Evolutionary conservation across 2,329 filamentous ascomycete genomes (phyloP).

Genomic region (Scortechinia acanthostroma): DNA sequence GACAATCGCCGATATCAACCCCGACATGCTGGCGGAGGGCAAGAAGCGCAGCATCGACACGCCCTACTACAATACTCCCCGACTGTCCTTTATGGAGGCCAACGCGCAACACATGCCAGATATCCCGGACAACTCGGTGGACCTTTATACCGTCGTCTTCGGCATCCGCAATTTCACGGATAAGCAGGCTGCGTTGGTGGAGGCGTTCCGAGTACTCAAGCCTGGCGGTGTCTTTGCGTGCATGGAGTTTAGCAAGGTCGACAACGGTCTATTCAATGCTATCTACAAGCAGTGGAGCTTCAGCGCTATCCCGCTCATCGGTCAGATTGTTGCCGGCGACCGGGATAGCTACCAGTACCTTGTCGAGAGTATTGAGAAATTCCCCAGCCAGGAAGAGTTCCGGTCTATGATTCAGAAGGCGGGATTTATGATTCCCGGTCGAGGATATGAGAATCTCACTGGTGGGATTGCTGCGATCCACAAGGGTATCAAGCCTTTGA

Average conservation of each 20-base stretch:
- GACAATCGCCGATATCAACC: slow-evolving; percentile 92
- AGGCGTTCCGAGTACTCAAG: slow-evolving; percentile 82
- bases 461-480: slow-evolving; percentile 92
- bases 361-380: slow-evolving; percentile 92
- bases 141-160: slow-evolving; percentile 95
- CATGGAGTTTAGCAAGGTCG: slow-evolving; percentile 82
- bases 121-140: slow-evolving; percentile 43
- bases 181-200: slow-evolving; percentile 73
- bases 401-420: slow-evolving; percentile 75
- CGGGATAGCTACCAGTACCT: slow-evolving; percentile 96
- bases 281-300: slow-evolving; percentile 96
- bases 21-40: slow-evolving; percentile 86
- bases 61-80: slow-evolving; percentile 42
- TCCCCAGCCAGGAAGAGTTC: slow-evolving; percentile 81
- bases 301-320: slow-evolving; percentile 85
- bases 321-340: slow-evolving; percentile 88
- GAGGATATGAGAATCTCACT: slow-evolving; percentile 83
- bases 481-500: slow-evolving; percentile 82
- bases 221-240: slow-evolving; percentile 95
- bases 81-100: slow-evolving; percentile 74
- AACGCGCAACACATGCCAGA: slow-evolving; percentile 73
- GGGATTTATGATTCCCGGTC: slow-evolving; percentile 76
- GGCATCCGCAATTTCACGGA: slow-evolving; percentile 96
- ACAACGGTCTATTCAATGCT: slow-evolving; percentile 73
- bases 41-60: slow-evolving; percentile 64